These are phyloP conservation scores for Kwoniella shivajii DNA, from an alignment of 1,284 basidiomycete genomes.

Conservation along the genomic window DNA sequence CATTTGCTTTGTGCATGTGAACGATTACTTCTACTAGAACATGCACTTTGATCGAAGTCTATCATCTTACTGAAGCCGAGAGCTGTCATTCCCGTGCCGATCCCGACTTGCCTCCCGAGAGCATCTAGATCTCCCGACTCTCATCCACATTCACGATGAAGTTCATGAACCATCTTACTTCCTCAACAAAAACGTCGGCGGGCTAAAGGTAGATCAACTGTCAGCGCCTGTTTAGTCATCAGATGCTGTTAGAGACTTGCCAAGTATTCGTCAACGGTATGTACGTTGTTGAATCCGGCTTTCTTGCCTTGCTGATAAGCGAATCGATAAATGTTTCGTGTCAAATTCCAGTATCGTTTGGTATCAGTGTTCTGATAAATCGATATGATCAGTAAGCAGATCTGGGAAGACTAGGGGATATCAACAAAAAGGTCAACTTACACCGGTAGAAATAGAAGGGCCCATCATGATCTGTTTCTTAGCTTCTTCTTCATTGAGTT, in stretches of 20 bases:
- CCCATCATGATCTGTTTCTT: conserved; percentile 37
- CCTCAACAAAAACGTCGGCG: conserved; percentile 41
- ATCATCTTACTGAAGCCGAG: too few species aligned
- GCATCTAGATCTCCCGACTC: conserved; percentile 8
- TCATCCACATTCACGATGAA: conserved; percentile 49
- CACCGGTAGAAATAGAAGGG: conserved; percentile 40
- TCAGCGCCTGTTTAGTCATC: neutral
- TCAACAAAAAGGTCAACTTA: conserved; percentile 12
- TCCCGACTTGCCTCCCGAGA: neutral
- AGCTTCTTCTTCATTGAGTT: conserved; percentile 20
- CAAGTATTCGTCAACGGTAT: conserved; percentile 48
- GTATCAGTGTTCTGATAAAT: conserved; percentile 46
- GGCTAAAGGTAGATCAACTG: conserved; percentile 10
- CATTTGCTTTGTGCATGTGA: neutral
- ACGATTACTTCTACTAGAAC: too few species aligned
- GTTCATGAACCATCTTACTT: conserved; percentile 47
- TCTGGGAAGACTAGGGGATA: neutral
- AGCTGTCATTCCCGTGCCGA: too few species aligned
- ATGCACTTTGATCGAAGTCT: too few species aligned
- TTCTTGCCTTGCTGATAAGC: conserved; percentile 27
- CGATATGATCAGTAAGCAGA: neutral
- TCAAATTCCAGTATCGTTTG: conserved; percentile 50
- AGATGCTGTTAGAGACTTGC: conserved; percentile 20
- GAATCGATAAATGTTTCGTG: conserved; percentile 48
- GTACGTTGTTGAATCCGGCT: conserved; percentile 29